Evolutionary conservation across 2,329 filamentous ascomycete genomes (phyloP), one percentile per base, ranked within the genome.

Genomic region (Colletotrichum trifolii): DNA sequence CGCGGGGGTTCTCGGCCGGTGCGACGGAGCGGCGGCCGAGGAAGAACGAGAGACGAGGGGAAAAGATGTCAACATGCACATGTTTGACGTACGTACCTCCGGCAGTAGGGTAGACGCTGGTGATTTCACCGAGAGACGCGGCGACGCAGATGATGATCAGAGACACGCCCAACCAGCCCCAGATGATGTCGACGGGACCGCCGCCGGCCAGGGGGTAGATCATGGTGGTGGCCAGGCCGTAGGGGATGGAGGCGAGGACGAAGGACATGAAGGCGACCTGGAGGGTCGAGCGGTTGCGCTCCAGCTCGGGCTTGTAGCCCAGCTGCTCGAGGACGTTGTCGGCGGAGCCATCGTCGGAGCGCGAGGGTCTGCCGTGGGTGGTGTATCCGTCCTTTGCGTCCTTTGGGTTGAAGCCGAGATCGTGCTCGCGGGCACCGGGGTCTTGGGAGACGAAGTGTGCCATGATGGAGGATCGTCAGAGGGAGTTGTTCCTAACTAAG

Each of bases 231-330:
- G 89, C 85, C 43, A 93, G 82, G 71, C 90, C 90, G 76, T 92
- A 93, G 9, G 90, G 90, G 67, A 92, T 91, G 3, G 90, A 89
- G 52, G 90, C 89, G 58, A 93, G 85, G 69, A 92, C 90, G 73
- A 92, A 93, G 67, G 88, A 90, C 89, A 91, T 91, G 82, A 91
- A 91, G 70, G 88, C 88, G 57, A 91, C 89, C 76, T 91, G 88
- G 69, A 87, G 81, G 2, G 89, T 91, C 48, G 89, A 91, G 59
- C 89, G 84, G 71, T 84, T 90, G 64, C 89, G 86, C 53, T 82
- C 76, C 64, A 91, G 77, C 76, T 91, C 88, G 59, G 88, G 82
- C 75, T 86, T 87, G 81, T 91, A 91, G 66, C 89, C 89, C 71
- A 91, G 81, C 64, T 84, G 85, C 69, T 85, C 85, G 70, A 91